Base-by-base conservation (phyloP, 768 basidiomycete species). In the Cyclocybe cylindracea region DNA sequence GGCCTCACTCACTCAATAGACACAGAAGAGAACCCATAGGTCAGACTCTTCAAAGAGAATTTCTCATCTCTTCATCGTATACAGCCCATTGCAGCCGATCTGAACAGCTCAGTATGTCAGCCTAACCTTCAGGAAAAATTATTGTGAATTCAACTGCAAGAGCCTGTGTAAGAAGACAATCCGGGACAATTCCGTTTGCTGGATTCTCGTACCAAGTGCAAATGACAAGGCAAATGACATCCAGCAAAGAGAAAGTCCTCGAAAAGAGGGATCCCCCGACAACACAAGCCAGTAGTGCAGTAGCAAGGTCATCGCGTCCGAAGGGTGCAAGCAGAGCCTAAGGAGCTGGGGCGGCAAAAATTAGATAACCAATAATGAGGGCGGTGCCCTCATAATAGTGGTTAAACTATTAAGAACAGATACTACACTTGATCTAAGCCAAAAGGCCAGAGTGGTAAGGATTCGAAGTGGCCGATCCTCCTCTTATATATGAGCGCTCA, bases 351-450 rank as follows among this genome's bases (percentile, higher is more conserved):
- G 76, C 71, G 68, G 70, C 77, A 78, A 77, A 78, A 78, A 78
- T 78, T 69, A 78, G 72, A 77, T 77, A 78, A 78, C 77, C 77
- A 76, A 55, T 34, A 77, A 77, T 77, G 71, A 70, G 69, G 73
- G 73, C 77, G 66, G 73, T 78, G 77, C 73, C 75, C 66, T 71
- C 74, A 78, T 77, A 78, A 78, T 78, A 78, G 78, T 76, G 76
- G 77, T 85, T 84, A 84, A 83, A 84, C 82, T 84, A 83, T 84
- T 84, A 87, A 90, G 87, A 89, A 90, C 89, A 91, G 88, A 90
- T 91, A 91, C 89, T 90, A 91, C 89, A 91, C 89, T 90, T 90
- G 88, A 90, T 91, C 89, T 89, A 90, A 91, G 89, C 89, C 88
- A 90, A 89, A 87, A 89, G 87, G 86, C 87, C 87, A 88, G 87